A percentile compares a stretch with the other conserved stretches of the same genome.
Evolutionary conservation across 2,329 filamentous ascomycete genomes (phyloP).

Genomic region (Fusarium sp.): DNA sequence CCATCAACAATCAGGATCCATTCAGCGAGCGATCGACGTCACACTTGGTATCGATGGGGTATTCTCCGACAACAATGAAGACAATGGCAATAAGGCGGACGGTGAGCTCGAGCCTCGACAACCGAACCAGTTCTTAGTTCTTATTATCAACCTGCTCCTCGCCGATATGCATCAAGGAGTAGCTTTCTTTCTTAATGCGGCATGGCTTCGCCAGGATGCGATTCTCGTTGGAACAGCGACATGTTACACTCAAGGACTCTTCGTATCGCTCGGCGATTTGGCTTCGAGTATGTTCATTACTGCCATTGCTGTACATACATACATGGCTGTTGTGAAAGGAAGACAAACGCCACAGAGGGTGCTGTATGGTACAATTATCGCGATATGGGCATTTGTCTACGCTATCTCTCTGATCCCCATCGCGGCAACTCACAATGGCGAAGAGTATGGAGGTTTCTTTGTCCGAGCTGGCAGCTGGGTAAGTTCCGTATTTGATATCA

Average conservation of each 20-base stretch:
- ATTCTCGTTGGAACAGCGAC: conserved; percentile 65
- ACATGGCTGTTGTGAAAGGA: conserved; percentile 69
- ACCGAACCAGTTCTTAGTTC: conserved; percentile 75
- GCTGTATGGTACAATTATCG: conserved; percentile 63
- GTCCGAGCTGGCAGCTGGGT: conserved; percentile 75
- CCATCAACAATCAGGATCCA: conserved; percentile 15
- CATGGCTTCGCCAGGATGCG: conserved; percentile 66
- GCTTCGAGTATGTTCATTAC: conserved; percentile 76
- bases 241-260: conserved; percentile 76
- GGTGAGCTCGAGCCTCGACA: conserved; percentile 46
- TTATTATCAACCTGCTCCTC: conserved; percentile 76
- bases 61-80: conserved; percentile 40
- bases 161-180: conserved; percentile 75
- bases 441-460: conserved; percentile 62
- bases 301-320: conserved; percentile 74
- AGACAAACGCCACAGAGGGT: conserved; percentile 62
- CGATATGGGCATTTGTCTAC: conserved; percentile 71
- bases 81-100: neutral
- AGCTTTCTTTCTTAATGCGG: conserved; percentile 72
- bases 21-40: conserved; percentile 50
- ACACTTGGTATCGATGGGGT: conserved; percentile 54
- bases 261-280: conserved; percentile 75
- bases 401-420: conserved; percentile 66
- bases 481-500: conserved; percentile 34
- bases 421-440: conserved; percentile 58